Evolutionary conservation across 2,329 filamentous ascomycete genomes (phyloP).

Genomic region (Curvularia verruculosa): DNA sequence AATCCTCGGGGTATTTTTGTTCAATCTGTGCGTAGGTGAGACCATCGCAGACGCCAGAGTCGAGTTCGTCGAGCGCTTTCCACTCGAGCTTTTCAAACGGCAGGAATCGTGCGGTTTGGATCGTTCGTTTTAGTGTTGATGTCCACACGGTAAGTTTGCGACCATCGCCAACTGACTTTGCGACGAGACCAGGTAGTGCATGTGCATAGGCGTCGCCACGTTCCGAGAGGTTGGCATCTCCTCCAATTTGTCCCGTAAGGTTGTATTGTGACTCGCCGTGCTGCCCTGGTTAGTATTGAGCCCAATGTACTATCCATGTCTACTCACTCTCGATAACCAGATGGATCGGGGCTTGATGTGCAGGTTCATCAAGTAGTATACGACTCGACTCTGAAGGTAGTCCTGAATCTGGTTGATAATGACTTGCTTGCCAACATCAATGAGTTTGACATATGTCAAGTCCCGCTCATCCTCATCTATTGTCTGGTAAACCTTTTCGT

Average conservation of each 20-base stretch:
- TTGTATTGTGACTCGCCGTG: constrained; percentile 97
- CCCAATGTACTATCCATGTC: not conserved
- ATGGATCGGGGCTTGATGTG: constrained; percentile 97
- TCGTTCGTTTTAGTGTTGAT: constrained; percentile 80
- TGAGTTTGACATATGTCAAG: constrained; percentile 95
- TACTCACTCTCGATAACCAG: constrained; percentile 86
- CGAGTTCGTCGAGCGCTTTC: constrained; percentile 97
- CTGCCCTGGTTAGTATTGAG: constrained; percentile 53
- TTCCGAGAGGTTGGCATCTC: constrained; percentile 83
- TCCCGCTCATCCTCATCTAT: constrained; percentile 88
- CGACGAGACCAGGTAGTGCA: constrained; percentile 82
- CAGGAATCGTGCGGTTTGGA: constrained; percentile 86
- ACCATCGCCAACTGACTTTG: constrained; percentile 80
- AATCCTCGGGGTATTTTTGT: constrained; percentile 89
- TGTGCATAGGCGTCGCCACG: constrained; percentile 87
- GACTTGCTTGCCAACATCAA: constrained; percentile 93
- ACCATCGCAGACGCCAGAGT: constrained; percentile 94
- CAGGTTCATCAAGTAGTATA: constrained; percentile 98
- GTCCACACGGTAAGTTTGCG: constrained; percentile 75
- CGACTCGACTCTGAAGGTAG: constrained; percentile 92
- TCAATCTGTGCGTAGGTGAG: constrained; percentile 97
- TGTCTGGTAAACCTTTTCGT: constrained; percentile 95
- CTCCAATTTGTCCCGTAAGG: constrained; percentile 86
- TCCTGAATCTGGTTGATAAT: constrained; percentile 98
- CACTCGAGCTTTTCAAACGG: constrained; percentile 95